Base-by-base conservation (phyloP, 169 alveolate genomes). In the Plasmodium gaboni region DNA sequence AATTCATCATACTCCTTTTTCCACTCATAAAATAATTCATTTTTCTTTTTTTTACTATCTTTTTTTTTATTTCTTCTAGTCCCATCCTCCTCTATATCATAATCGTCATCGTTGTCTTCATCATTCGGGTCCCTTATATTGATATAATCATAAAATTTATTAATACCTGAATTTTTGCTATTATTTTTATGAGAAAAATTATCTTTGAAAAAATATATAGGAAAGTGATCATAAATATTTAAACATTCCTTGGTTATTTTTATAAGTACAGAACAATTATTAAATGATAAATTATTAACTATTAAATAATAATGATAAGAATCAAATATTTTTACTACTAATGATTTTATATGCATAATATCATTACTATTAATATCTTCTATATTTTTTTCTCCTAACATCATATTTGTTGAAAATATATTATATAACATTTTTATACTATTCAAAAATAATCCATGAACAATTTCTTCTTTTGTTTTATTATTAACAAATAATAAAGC, bases 211-310 rank as follows among this genome's bases (percentile, higher is more conserved):
- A 86, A 86, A 61, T 46, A 72, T n/a, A 86, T 60, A n/a, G 86
- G 87, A 7, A 86, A 86, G 46, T 86, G 48, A 53, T 86, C 92
- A 86, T 60, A 70, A 42, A 86, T 64, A 38, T 86, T 86, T 61
- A 86, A 53, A 42, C 87, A 86, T 32, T 86, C 92, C 57, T 55
- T 86, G 7, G 87, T 86, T 24, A 86, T 22, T 32, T 73, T 71
- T 10, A 86, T 71, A 42, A 86, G 74, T 26, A 60, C 19, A 1
- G 70, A 69, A 71, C 65, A 86, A 26, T 61, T 70, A 0, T 48
- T 8, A 59, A 86, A 86, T 26, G 86, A 71, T 4, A 71, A 57
- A 65, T 86, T 86, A 71, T 86, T 69, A 51, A 44, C 46, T 57
- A 72, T 70, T 26, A 86, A 26, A 50, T 86, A 60, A 38, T 69